A percentile compares a stretch with the other conserved stretches of the same genome.
Evolutionary conservation across 176 grass and related monocot genomes (phyloP).

Genomic region (Raddia distichophylla): DNA sequence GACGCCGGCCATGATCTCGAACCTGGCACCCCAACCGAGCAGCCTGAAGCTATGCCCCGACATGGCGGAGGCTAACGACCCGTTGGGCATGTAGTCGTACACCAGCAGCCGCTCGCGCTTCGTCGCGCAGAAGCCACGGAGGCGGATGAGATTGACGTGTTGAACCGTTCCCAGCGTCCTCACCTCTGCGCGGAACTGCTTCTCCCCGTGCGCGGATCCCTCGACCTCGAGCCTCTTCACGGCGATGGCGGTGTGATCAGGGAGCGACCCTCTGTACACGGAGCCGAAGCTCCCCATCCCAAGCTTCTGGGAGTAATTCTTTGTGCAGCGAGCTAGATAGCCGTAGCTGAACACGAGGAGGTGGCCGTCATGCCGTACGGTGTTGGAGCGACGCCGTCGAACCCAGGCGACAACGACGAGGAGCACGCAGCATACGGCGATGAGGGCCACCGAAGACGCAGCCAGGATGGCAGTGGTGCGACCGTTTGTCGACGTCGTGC

Average conservation of each 20-base stretch:
- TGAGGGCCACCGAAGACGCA: neutral
- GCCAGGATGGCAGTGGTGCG: neutral
- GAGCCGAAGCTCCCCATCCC: conserved; percentile 55
- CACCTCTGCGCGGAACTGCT: conserved; percentile 56
- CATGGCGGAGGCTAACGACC: conserved; percentile 39
- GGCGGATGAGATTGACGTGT: conserved; percentile 45
- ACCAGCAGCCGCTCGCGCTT: conserved; percentile 43
- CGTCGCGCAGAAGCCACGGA: conserved; percentile 51
- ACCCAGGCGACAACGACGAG: neutral
- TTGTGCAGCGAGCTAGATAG: conserved; percentile 34
- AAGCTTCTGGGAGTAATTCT: conserved; percentile 44
- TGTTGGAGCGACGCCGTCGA: conserved; percentile 13
- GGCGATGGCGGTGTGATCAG: conserved; percentile 36
- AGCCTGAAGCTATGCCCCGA: conserved; percentile 21
- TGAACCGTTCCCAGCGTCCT: conserved; percentile 47
- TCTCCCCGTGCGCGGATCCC: conserved; percentile 53
- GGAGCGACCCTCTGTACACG: conserved; percentile 46
- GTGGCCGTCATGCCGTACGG: conserved; percentile 4
- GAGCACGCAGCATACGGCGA: conserved; percentile 35
- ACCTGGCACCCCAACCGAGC: conserved; percentile 45
- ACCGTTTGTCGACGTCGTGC: neutral
- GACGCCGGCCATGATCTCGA: conserved; percentile 45
- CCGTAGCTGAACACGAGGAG: conserved; percentile 39
- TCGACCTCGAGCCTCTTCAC: conserved; percentile 56
- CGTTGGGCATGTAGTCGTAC: conserved; percentile 53